Evolutionary conservation across 208 protist genomes (phyloP), one percentile per base, ranked within the genome.

Genomic region (Leishmania gerbilli): DNA sequence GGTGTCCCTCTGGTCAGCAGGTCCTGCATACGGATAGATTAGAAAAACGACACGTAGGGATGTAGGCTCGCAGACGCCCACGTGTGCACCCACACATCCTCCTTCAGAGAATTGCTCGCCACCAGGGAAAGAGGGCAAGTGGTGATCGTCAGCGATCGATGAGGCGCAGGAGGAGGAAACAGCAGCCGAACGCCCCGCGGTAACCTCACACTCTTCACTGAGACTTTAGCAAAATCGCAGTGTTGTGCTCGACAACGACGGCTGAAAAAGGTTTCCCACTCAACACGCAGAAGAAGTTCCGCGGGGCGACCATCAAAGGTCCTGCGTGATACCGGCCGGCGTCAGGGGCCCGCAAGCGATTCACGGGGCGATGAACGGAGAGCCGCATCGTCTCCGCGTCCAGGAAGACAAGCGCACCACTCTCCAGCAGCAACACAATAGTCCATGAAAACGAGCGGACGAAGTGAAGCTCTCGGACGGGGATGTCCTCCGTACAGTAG

Each of bases 341-440:
- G 58, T 82, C 78, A 21, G 85, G 80, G 27, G 81, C 79, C 3
- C 81, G 62, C 78, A 87, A 71, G 17, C 88, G 79, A 49, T 82
- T 79, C 53, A 87, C 69, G 3, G 89, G 42, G 56, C 86, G 84
- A 62, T 88, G 83, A 68, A 84, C 72, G 19, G 93, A 86, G 21
- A 90, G 53, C 49, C 87, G 82, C 92, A 97, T 93, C 49, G 87
- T 88, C 45, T 84, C 64, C 17, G 87, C 84, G 45, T 97, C 92
- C 3, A 97, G 72, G 19, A 95, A 89, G 6, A 95, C 67, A 9
- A 95, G 51, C 17, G 91, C 94, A 13, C 92, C 94, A 68, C 91
- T 95, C 77, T 94, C 89, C 45, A 97, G 84, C 40, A 93, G 80
- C 40, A 94, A 79, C 47, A 82, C 79, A 45, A 95, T 67, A 2